Percentiles rank a stretch among this genome's conserved stretches.
Conservation (phyloP, 2,329 filamentous ascomycete species). For the Elsinoe ampelina region DNA sequence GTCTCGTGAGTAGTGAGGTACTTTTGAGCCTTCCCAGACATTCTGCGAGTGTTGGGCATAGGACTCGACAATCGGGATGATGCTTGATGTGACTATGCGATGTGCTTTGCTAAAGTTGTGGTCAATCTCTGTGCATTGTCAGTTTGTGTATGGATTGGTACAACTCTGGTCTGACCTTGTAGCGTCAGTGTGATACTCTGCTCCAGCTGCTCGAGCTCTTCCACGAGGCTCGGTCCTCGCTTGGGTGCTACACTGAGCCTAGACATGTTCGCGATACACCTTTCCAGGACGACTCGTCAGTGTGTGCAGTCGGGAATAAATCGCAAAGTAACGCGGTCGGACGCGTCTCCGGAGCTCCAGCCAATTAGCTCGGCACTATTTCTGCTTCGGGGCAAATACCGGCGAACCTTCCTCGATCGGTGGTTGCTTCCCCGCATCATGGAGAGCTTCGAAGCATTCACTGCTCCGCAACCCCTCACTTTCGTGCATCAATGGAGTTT, state of each 20-base stretch:
- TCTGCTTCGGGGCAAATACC: background rate
- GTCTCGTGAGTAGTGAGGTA: constrained; percentile 10
- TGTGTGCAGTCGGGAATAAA: background rate
- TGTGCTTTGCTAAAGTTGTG: constrained; percentile 97
- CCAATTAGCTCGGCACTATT: constrained; percentile 5
- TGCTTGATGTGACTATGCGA: constrained; percentile 87
- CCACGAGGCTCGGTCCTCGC: constrained; percentile 67
- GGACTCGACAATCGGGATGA: constrained; percentile 85
- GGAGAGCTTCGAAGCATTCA: background rate
- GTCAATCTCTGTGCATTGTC: constrained; percentile 66
- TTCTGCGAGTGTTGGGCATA: constrained; percentile 89
- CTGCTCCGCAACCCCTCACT: constrained; percentile 2
- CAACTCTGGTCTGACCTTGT: constrained; percentile 52
- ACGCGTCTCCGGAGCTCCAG: background rate
- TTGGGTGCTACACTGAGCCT: constrained; percentile 39
- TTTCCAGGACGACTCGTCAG: background rate
- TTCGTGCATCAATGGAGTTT: background rate
- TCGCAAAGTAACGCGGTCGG: background rate
- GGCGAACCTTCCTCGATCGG: constrained; percentile 7
- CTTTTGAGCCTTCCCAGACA: constrained; percentile 96
- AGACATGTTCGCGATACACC: constrained; percentile 33
- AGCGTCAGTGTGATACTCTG: constrained; percentile 94
- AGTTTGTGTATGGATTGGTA: constrained; percentile 16
- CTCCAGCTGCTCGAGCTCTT: constrained; percentile 91
- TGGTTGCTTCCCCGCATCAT: background rate